These are phyloP conservation scores for Backusella morwellensis DNA, from an alignment of 192 early-diverging fungal species.

Conservation along the genomic window DNA sequence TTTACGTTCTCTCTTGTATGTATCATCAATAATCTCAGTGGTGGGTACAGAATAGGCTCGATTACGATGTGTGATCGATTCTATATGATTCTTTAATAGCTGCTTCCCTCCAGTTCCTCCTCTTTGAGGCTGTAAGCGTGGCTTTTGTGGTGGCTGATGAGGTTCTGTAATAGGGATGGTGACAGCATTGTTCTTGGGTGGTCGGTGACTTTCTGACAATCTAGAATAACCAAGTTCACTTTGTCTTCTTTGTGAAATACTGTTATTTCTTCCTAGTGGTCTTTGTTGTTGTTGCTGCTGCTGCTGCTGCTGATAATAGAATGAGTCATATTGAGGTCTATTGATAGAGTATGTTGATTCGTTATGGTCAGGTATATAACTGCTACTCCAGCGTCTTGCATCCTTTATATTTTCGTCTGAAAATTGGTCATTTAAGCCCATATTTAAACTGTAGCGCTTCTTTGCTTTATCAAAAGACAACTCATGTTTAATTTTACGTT, in stretches of 20 bases:
- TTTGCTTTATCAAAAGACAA: background rate
- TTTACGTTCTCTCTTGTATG: background rate
- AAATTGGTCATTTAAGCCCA: background rate
- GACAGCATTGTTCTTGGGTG: background rate
- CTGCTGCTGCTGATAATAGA: background rate
- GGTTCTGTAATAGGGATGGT: background rate
- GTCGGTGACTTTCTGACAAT: background rate
- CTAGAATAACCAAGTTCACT: background rate
- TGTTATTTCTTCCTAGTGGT: background rate
- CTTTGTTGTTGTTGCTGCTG: background rate
- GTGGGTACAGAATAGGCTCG: background rate
- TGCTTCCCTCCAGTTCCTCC: background rate
- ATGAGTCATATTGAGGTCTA: background rate
- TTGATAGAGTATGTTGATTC: background rate
- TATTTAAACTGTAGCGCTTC: background rate
- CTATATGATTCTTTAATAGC: background rate
- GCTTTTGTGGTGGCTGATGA: background rate
- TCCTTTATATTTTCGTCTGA: background rate
- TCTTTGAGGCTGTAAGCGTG: background rate
- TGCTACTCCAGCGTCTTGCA: background rate
- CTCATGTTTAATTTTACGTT: background rate
- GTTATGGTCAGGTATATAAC: background rate
- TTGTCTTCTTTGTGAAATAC: background rate
- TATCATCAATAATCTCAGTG: background rate
- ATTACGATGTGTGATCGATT: background rate